These are phyloP conservation scores for Thalassia testudinum DNA, from an alignment of 116 monocot genomes.

Conservation along the genomic window DNA sequence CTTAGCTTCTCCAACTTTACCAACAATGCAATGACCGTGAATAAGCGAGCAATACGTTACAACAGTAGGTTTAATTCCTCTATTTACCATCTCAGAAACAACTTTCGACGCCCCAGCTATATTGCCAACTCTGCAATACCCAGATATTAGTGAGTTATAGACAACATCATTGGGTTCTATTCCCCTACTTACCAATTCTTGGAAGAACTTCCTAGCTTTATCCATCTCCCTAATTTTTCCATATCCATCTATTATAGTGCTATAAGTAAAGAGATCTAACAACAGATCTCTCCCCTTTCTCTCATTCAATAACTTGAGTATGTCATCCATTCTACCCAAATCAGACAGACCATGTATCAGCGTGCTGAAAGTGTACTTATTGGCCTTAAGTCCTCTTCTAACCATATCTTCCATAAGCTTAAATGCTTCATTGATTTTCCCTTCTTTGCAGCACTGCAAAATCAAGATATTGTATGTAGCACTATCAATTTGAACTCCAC, in stretches of 20 bases:
- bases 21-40: conserved; percentile 57
- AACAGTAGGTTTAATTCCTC: conserved; percentile 36
- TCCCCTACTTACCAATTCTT: conserved; percentile 35
- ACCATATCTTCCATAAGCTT: conserved; percentile 49
- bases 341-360: conserved; percentile 48
- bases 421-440: conserved; percentile 44
- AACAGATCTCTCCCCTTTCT: conserved; percentile 26
- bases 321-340: conserved; percentile 55
- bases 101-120: conserved; percentile 35
- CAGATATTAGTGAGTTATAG: conserved; percentile 67
- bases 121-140: conserved; percentile 37
- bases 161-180: conserved; percentile 49
- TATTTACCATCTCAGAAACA: conserved; percentile 51
- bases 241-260: conserved; percentile 66
- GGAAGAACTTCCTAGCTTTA: conserved; percentile 38
- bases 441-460: conserved; percentile 47
- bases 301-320: conserved; percentile 26
- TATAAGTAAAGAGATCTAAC: conserved; percentile 46
- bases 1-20: conserved; percentile 52
- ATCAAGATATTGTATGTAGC: conserved; percentile 68
- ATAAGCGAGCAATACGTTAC: conserved; percentile 61
- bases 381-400: conserved; percentile 59
- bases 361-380: conserved; percentile 57
- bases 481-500: conserved; percentile 33
- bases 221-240: conserved; percentile 50